Evolutionary conservation across 1,284 basidiomycete species (phyloP).

Genomic region (Singerocomus inundabilis): DNA sequence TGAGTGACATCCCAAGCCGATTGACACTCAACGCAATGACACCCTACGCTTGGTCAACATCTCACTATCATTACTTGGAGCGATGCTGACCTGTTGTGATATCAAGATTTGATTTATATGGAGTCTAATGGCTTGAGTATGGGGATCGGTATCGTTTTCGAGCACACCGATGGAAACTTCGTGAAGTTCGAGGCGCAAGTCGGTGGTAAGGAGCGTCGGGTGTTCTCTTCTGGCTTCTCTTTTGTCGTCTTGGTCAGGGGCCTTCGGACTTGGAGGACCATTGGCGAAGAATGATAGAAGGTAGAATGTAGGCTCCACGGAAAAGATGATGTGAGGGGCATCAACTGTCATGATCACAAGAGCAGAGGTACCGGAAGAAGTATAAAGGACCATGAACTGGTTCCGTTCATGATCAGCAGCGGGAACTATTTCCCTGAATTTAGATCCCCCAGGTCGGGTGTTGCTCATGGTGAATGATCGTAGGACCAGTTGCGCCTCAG

Average conservation of each 20-base stretch:
- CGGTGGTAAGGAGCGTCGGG: slow-evolving; percentile 35
- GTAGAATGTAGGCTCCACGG: slow-evolving; percentile 90
- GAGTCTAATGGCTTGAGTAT: slow-evolving; percentile 88
- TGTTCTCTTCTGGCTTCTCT: slow-evolving; percentile 14
- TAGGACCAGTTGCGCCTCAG: slow-evolving; percentile 85
- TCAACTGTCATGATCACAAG: slow-evolving; percentile 88
- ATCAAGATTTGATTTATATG: slow-evolving; percentile 85
- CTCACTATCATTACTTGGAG: slow-evolving; percentile 1
- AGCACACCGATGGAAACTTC: slow-evolving; percentile 90
- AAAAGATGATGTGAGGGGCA: slow-evolving; percentile 91
- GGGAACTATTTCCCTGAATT: slow-evolving; percentile 95
- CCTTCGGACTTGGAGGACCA: slow-evolving; percentile 43
- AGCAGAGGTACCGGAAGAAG: slow-evolving; percentile 68
- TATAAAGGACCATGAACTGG: slow-evolving; percentile 94
- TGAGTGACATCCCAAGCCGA: slow-evolving; percentile 91
- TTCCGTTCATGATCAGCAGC: slow-evolving; percentile 87
- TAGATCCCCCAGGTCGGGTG: slow-evolving; percentile 78
- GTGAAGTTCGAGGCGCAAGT: slow-evolving; percentile 88
- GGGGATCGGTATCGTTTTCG: slow-evolving; percentile 78
- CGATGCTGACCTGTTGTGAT: slow-evolving; percentile 76
- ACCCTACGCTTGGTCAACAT: slow-evolving; percentile 47
- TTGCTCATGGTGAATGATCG: slow-evolving; percentile 92
- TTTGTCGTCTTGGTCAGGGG: slow-evolving; percentile 20
- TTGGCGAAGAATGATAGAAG: slow-evolving; percentile 84
- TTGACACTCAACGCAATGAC: slow-evolving; percentile 83